These are phyloP conservation scores for Yamadazyma siamensis DNA, from an alignment of 1,139 yeast species.

Conservation along the genomic window DNA sequence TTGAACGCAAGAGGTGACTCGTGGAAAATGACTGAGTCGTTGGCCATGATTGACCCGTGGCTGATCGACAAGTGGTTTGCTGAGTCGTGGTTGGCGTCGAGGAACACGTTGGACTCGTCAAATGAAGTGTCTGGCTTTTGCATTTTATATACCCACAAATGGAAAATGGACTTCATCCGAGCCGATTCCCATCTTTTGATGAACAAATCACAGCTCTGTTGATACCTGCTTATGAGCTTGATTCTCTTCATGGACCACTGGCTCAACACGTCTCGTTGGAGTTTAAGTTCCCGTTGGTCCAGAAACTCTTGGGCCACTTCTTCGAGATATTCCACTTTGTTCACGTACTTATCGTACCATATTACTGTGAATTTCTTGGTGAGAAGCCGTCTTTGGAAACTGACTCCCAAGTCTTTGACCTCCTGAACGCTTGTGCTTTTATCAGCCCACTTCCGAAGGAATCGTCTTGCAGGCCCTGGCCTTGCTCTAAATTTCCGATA, in stretches of 20 bases:
- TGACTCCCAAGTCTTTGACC: constrained; percentile 13
- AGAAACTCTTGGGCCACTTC: constrained; percentile 28
- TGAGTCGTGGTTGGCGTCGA: constrained; percentile 15
- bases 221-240: constrained; percentile 29
- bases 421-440: constrained; percentile 6
- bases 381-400: constrained; percentile 22
- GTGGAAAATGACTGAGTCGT: too few species aligned
- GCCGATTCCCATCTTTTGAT: constrained; percentile 30
- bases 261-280: constrained; percentile 24
- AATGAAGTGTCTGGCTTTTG: constrained; percentile 4
- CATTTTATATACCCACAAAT: constrained; percentile 33
- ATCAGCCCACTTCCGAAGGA: constrained; percentile 12
- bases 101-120: constrained; percentile 11
- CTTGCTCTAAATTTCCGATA: constrained; percentile 1
- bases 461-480: constrained; percentile 7
- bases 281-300: constrained; percentile 26
- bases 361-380: constrained; percentile 26
- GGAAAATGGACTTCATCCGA: constrained; percentile 29
- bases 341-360: constrained; percentile 33
- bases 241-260: constrained; percentile 40
- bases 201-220: constrained; percentile 36
- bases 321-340: constrained; percentile 20
- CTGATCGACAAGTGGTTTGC: too few species aligned
- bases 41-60: too few species aligned
- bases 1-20: constrained; percentile 34